These are phyloP conservation scores for Crithidia mellificae DNA, from an alignment of 208 protist species.

Conservation along the genomic window DNA sequence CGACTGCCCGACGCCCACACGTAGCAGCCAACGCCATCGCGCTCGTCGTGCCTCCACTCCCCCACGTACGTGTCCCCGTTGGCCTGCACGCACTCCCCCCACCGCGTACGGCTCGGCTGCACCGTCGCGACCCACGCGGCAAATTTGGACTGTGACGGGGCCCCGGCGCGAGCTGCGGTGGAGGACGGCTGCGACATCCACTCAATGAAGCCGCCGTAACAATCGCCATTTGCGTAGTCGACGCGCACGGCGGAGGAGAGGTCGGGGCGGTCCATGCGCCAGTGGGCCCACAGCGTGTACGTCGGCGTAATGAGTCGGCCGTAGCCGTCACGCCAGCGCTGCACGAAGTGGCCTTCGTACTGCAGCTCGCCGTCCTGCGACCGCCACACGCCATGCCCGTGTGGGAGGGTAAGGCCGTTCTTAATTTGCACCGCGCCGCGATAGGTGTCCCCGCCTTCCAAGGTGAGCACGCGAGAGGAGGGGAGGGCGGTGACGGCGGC, in stretches of 20 bases:
- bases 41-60: slow-evolving; percentile 70
- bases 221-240: slow-evolving; percentile 60
- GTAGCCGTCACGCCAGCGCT: slow-evolving; percentile 70
- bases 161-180: neutral
- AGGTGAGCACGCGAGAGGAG: slow-evolving; percentile 17
- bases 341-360: slow-evolving; percentile 74
- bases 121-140: slow-evolving; percentile 54
- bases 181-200: slow-evolving; percentile 15
- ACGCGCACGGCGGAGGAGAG: slow-evolving; percentile 47
- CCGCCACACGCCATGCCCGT: slow-evolving; percentile 61
- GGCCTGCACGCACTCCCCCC: slow-evolving; percentile 65
- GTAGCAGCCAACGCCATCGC: slow-evolving; percentile 78
- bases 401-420: slow-evolving; percentile 46
- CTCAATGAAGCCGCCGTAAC: slow-evolving; percentile 63
- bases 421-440: slow-evolving; percentile 45
- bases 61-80: slow-evolving; percentile 77
- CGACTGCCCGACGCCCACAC: slow-evolving; percentile 55
- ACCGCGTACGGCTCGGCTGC: slow-evolving; percentile 43
- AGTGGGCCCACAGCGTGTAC: slow-evolving; percentile 68
- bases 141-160: slow-evolving; percentile 51
- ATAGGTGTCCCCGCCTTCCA: slow-evolving; percentile 73
- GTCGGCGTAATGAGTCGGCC: slow-evolving; percentile 55
- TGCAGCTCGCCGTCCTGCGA: slow-evolving; percentile 44
- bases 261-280: slow-evolving; percentile 77
- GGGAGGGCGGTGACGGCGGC: neutral